Evolutionary conservation across 2,329 filamentous ascomycete species (phyloP).

Genomic region (Trichoderma gracile): DNA sequence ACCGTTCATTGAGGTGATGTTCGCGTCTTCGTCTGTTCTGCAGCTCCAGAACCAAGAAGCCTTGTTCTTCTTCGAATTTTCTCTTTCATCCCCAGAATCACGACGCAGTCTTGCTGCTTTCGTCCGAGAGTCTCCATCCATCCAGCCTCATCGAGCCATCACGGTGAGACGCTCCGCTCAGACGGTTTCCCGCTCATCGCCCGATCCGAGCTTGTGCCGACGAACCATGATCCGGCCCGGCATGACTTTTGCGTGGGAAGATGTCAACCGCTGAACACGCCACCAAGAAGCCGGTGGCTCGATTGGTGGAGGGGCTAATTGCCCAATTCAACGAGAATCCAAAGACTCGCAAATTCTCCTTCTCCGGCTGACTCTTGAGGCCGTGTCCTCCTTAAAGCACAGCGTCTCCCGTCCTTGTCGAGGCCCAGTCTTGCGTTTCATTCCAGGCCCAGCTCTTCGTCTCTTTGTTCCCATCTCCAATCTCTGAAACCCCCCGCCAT

Average conservation of each 20-base stretch:
- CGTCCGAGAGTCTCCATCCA: too few relatives aligned
- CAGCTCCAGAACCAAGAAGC: too few relatives aligned
- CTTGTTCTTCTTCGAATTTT: too few relatives aligned
- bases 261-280: slow-evolving; percentile 22
- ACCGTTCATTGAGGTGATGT: too few relatives aligned
- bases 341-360: not conserved
- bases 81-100: too few relatives aligned
- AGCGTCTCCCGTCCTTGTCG: not conserved
- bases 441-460: not conserved
- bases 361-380: not conserved
- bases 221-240: slow-evolving; percentile 4
- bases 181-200: not conserved
- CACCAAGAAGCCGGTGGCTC: slow-evolving; percentile 20
- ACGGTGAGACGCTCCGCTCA: not conserved
- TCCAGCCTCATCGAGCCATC: not conserved
- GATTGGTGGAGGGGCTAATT: slow-evolving; percentile 20
- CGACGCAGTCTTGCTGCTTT: too few relatives aligned
- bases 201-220: slow-evolving; percentile 21
- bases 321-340: slow-evolving; percentile 1
- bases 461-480: not conserved
- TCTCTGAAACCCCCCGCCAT: slow-evolving; percentile 3
- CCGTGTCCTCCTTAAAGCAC: slow-evolving; percentile 4
- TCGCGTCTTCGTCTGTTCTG: too few relatives aligned
- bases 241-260: slow-evolving; percentile 10
- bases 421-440: not conserved